Percentiles rank a stretch among this genome's conserved stretches.
Conservation (phyloP, 2,329 filamentous ascomycete genomes). For the Diaporthe australafricana region DNA sequence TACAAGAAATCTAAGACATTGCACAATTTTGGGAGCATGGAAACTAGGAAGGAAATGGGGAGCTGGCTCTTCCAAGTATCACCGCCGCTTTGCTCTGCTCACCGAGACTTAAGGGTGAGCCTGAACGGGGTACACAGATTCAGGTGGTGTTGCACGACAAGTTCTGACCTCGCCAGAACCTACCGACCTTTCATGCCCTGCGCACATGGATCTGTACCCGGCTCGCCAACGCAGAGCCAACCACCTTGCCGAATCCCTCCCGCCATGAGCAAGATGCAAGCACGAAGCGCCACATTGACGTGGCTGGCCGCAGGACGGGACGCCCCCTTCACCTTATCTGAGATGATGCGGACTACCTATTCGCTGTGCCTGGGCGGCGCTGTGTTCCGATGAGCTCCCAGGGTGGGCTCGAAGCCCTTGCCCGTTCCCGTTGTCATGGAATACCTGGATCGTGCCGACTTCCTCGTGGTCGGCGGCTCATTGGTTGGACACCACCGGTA, state of each 20-base stretch:
- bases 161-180: constrained; percentile 30
- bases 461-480: neutral
- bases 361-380: neutral
- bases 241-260: constrained; percentile 17
- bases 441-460: neutral
- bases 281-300: constrained; percentile 23
- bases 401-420: constrained; percentile 33
- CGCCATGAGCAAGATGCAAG: constrained; percentile 9
- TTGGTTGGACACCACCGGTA: neutral
- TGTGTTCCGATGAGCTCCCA: constrained; percentile 17
- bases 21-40: neutral
- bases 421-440: neutral
- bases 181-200: constrained; percentile 22
- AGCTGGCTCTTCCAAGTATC: neutral
- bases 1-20: neutral
- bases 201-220: constrained; percentile 32
- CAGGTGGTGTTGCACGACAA: constrained; percentile 31
- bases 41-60: neutral
- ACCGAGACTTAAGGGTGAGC: neutral
- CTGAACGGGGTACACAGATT: constrained; percentile 2
- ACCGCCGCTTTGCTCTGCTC: neutral
- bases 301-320: constrained; percentile 33
- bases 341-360: constrained; percentile 34
- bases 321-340: constrained; percentile 36
- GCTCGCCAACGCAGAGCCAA: constrained; percentile 36